Base-by-base conservation (phyloP, 768 basidiomycete genomes). In the Tylopilus vinaceipallidus region DNA sequence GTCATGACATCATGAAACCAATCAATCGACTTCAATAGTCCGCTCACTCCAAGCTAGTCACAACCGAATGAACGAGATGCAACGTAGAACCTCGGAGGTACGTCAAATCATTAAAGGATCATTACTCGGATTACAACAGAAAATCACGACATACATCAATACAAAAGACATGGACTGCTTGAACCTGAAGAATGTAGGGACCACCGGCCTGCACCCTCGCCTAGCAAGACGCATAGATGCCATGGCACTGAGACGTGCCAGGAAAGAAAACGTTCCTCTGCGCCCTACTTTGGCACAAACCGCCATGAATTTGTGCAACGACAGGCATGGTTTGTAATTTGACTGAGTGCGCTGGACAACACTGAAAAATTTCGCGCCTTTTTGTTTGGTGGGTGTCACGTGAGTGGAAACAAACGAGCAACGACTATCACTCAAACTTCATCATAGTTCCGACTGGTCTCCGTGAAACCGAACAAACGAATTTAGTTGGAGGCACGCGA, bases 251-350 rank as follows among this genome's bases (percentile, higher is more conserved):
- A 59, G 67, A 66, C 62, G 59, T 54, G 24, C 61, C 67, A 39
- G 36, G 40, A 45, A 52, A 51, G 3, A n/a, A n/a, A n/a, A 54
- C 45, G 40, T 68, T 33, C 26, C 47, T 66, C 23, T 66, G 44
- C 65, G 65, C 65, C 59, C 65, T 68, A 43, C 65, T 68, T 68
- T 68, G 65, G 65, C 65, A 64, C 65, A 68, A 36, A 68, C 67
- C 65, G 64, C 47, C 38, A 29, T 53, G 36, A 29, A 22, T 33
- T 46, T 6, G 44, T 55, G 30, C 33, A 30, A 50, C 27, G 52
- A 59, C 32, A 29, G 42, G 45, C 29, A 17, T 54, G 66, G 53
- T 56, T 54, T 64, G 65, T 55, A 66, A 66, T 66, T 66, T 66
- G 65, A 66, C 65, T 56, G 65, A 68, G 65, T 66, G 65, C 66